Conservation (phyloP, 2,329 filamentous ascomycete species). For the Cyphellophora europaea region DNA sequence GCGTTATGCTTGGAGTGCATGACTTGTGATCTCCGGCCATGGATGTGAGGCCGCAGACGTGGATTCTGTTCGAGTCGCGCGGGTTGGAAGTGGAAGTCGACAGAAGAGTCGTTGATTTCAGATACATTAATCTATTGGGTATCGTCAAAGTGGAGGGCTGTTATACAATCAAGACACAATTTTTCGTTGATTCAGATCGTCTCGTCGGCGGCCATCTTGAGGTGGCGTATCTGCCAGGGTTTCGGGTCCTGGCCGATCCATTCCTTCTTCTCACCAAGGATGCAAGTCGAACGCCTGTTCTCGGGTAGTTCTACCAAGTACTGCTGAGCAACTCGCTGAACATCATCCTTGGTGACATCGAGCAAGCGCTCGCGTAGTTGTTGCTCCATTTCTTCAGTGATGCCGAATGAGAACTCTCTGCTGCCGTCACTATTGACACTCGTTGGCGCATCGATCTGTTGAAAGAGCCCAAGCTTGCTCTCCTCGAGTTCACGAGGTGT, state of each 20-base stretch:
- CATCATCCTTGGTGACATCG: constrained; percentile 72
- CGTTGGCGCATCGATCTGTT: constrained; percentile 78
- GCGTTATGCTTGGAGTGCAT: constrained; percentile 27
- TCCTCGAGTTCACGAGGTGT: constrained; percentile 81
- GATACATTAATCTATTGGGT: constrained; percentile 5
- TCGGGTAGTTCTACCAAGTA: constrained; percentile 64
- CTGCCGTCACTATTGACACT: constrained; percentile 84
- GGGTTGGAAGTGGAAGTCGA: constrained; percentile 14
- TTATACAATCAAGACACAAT: constrained; percentile 6
- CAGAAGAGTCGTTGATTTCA: constrained; percentile 8
- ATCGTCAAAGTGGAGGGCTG: constrained; percentile 17
- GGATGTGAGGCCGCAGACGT: constrained; percentile 37
- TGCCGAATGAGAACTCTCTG: constrained; percentile 71
- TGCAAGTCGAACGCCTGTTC: constrained; percentile 52
- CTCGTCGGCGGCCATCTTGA: constrained; percentile 14
- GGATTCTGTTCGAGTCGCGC: constrained; percentile 45
- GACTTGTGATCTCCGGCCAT: constrained; percentile 46
- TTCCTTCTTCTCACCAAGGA: constrained; percentile 74
- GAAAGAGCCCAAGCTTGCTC: constrained; percentile 91
- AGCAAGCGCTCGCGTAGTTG: constrained; percentile 71
- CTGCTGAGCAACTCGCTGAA: constrained; percentile 69
- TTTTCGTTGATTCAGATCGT: background rate
- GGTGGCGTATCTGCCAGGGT: constrained; percentile 11
- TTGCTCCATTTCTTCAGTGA: constrained; percentile 86
- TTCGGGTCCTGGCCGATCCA: constrained; percentile 34